Conservation (phyloP, 2,329 filamentous ascomycete species). For the Venturia oleaginea region DNA sequence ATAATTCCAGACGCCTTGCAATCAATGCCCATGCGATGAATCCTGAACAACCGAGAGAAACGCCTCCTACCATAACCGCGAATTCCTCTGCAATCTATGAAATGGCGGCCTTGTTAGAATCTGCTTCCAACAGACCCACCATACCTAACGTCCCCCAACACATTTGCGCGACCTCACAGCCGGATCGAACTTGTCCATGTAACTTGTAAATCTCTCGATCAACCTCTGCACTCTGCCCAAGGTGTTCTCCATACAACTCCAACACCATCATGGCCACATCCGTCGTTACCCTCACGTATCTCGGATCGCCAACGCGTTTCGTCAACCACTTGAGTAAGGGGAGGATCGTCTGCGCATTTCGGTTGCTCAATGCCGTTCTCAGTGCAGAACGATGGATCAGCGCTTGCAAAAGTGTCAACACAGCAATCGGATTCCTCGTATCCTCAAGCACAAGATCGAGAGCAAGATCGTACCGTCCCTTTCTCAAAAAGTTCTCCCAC, state of each 20-base stretch:
- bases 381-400: conserved; percentile 82
- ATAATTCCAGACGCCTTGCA: background rate
- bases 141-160: conserved; percentile 79
- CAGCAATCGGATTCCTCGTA: conserved; percentile 23
- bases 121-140: conserved; percentile 66
- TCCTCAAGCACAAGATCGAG: conserved; percentile 64
- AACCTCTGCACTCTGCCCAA: conserved; percentile 64
- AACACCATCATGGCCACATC: conserved; percentile 75
- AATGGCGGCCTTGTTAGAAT: background rate
- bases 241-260: conserved; percentile 77
- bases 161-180: conserved; percentile 75
- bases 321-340: conserved; percentile 78
- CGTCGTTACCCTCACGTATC: conserved; percentile 70
- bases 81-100: background rate
- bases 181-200: conserved; percentile 60
- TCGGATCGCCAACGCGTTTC: conserved; percentile 71
- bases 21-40: background rate
- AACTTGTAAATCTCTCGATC: conserved; percentile 61
- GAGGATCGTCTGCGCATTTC: conserved; percentile 72
- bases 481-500: conserved; percentile 78
- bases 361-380: conserved; percentile 65
- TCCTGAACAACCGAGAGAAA: background rate
- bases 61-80: background rate
- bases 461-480: conserved; percentile 66
- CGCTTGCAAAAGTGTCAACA: conserved; percentile 71